These are phyloP conservation scores for Ichthyophonus hoferi DNA, from an alignment of 208 protist species.

Conservation along the genomic window DNA sequence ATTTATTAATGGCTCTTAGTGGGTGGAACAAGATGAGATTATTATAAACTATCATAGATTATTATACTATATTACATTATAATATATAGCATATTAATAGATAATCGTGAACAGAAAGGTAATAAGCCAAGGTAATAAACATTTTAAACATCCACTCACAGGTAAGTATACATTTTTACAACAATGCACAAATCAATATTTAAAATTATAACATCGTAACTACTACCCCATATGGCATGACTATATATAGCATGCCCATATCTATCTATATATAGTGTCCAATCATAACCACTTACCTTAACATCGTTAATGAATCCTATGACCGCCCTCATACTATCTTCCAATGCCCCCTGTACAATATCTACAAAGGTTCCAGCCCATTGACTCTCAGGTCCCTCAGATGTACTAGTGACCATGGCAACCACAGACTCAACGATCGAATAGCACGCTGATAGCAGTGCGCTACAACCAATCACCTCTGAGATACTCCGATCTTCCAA, in stretches of 20 bases:
- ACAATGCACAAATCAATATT: no score
- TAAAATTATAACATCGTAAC: no score
- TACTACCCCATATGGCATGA: no score
- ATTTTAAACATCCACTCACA: background rate
- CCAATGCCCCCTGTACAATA: background rate
- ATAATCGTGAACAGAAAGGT: background rate
- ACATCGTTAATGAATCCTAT: background rate
- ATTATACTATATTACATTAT: no score
- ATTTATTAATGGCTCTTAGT: background rate
- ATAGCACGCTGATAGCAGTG: background rate
- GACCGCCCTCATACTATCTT: background rate
- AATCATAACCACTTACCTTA: background rate
- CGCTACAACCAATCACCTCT: background rate
- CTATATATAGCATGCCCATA: no score
- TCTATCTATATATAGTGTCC: no score
- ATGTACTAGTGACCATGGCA: background rate
- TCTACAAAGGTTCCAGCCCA: background rate
- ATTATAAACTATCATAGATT: no score
- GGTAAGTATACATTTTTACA: no score
- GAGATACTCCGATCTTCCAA: background rate
- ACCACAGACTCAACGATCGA: background rate
- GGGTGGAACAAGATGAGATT: no score
- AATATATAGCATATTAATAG: background rate
- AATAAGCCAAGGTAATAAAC: background rate
- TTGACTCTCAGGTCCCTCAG: background rate